Evolutionary conservation across 768 basidiomycete species (phyloP).

Genomic region (Jaapia argillacea): DNA sequence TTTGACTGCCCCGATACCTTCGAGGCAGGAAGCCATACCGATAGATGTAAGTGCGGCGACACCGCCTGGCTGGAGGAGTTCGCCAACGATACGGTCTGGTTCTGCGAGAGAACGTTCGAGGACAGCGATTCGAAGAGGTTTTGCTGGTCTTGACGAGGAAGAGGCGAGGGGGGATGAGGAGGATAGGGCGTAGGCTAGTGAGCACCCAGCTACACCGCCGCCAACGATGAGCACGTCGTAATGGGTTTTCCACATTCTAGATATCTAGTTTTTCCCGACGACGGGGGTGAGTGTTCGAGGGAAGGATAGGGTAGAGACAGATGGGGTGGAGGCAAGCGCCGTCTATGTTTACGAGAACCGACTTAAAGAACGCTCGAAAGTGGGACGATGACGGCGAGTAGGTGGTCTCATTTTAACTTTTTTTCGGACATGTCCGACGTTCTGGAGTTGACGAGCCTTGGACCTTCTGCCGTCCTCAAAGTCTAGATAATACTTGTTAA

Average conservation of each 20-base stretch:
- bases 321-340: too few relatives aligned
- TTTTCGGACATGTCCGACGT: too few relatives aligned
- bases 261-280: too few relatives aligned
- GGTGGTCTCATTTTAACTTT: too few relatives aligned
- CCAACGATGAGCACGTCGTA: constrained; percentile 88
- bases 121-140: constrained; percentile 68
- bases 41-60: constrained; percentile 64
- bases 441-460: too few relatives aligned
- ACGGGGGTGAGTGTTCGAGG: too few relatives aligned
- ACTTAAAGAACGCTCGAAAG: too few relatives aligned
- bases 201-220: constrained; percentile 82
- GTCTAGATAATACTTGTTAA: too few relatives aligned
- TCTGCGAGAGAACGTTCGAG: constrained; percentile 87
- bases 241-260: constrained; percentile 14
- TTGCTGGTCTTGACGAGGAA: constrained; percentile 8
- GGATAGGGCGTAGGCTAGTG: constrained; percentile 81
- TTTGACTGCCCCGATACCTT: constrained; percentile 81
- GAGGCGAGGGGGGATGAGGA: constrained; percentile 32
- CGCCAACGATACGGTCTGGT: constrained; percentile 96
- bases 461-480: too few relatives aligned
- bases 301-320: too few relatives aligned
- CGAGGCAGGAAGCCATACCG: constrained; percentile 67
- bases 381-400: too few relatives aligned
- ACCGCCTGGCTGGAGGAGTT: constrained; percentile 92
- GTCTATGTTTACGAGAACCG: too few relatives aligned